phyloP scores from a whole-genome alignment of 139 green algal genomes.

The Coelastrella sp. region DNA sequence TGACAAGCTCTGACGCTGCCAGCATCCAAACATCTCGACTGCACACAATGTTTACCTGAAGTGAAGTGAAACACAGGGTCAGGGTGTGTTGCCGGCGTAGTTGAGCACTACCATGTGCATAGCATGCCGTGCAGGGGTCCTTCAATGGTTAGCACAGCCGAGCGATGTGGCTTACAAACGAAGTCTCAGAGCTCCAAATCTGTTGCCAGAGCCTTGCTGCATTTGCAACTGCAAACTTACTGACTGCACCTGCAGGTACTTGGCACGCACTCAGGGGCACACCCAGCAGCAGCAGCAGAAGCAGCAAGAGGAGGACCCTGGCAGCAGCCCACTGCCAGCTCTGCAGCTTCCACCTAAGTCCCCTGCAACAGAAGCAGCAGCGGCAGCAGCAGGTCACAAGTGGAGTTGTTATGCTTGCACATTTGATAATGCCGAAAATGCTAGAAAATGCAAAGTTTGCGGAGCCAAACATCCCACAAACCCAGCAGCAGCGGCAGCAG shows the following conservation, averaged over 20 bases:
- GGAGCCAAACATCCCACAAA: neutral
- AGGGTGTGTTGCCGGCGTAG: no score
- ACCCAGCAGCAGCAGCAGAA: slow-evolving; percentile 11
- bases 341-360: neutral
- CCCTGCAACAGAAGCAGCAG: neutral
- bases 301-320: neutral
- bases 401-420: slow-evolving; percentile 9
- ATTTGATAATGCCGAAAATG: neutral
- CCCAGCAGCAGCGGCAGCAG: neutral
- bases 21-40: no score
- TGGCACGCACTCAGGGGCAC: neutral
- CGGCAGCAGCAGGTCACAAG: neutral
- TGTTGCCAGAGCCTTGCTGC: neutral
- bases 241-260: neutral
- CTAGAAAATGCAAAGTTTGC: neutral
- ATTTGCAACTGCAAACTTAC: neutral
- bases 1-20: no score
- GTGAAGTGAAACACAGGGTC: no score
- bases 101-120: no score
- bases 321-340: neutral
- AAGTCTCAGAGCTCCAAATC: neutral
- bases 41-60: no score
- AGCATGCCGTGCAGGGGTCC: no score
- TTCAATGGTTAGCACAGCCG: no score
- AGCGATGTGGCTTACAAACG: neutral